These are phyloP conservation scores for Hypericum androsaemum DNA, from an alignment of 345 rosid species.

Conservation along the genomic window DNA sequence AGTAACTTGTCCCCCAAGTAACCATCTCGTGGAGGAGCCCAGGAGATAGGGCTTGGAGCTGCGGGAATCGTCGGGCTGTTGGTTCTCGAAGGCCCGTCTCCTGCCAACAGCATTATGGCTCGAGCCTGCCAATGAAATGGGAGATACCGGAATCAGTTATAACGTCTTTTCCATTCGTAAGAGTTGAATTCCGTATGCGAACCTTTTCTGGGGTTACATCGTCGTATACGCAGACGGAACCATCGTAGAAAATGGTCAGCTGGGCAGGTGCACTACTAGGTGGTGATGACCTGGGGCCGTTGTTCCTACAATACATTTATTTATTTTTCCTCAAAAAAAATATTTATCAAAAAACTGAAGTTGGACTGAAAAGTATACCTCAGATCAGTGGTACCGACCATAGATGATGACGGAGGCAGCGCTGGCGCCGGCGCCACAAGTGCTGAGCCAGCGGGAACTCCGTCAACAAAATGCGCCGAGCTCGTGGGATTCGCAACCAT, in stretches of 20 bases:
- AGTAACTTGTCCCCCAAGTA: constrained; percentile 2
- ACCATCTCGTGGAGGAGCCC: constrained; percentile 2
- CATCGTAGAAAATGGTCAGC: constrained; percentile 25
- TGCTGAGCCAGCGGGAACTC: constrained; percentile 39
- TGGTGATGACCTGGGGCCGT: constrained; percentile 28
- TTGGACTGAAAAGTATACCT: constrained; percentile 30
- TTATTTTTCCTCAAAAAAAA: too few relatives aligned
- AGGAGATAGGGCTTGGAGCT: constrained; percentile 9
- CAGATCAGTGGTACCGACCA: constrained; percentile 52
- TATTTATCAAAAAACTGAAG: not conserved
- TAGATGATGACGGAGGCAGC: constrained; percentile 35
- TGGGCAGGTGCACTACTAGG: constrained; percentile 28
- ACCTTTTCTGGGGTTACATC: constrained; percentile 30
- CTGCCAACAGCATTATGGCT: constrained; percentile 23
- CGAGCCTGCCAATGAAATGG: constrained; percentile 17
- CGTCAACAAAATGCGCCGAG: constrained; percentile 31
- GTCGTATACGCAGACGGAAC: constrained; percentile 25
- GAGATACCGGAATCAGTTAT: not conserved
- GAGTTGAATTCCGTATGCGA: not conserved
- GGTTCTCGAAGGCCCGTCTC: constrained; percentile 8
- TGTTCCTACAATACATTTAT: constrained; percentile 33
- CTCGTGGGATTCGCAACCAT: constrained; percentile 18
- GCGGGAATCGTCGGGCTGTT: not conserved
- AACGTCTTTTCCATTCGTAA: not conserved
- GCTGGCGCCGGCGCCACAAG: constrained; percentile 29